Conservation (phyloP, 345 rosid species). For the Eucalyptus curtisii region DNA sequence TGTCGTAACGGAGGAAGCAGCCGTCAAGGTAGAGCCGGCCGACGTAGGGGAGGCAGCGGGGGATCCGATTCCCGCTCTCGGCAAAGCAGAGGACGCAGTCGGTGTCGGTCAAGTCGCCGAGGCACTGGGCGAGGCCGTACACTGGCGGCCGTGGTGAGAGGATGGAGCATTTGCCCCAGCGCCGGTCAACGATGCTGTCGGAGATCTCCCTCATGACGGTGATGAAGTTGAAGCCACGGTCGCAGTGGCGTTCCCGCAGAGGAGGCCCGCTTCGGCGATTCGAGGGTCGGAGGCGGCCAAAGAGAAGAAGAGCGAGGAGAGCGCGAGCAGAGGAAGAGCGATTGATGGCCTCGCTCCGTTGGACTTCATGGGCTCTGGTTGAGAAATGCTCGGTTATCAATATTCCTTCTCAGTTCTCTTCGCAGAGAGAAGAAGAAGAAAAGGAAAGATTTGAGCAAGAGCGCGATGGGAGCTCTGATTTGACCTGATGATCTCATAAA, state of each 20-base stretch:
- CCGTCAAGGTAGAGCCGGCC: constrained; percentile 45
- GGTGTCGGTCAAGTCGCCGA: constrained; percentile 17
- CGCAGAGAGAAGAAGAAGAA: not conserved
- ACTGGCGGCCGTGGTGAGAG: constrained; percentile 3
- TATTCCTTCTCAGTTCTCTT: not conserved
- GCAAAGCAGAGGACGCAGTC: constrained; percentile 29
- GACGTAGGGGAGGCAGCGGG: constrained; percentile 12
- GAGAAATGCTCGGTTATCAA: not conserved
- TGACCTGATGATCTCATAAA: not conserved
- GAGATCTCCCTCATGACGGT: constrained; percentile 2
- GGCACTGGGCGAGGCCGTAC: constrained; percentile 31
- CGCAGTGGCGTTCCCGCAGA: not conserved
- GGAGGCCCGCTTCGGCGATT: not conserved
- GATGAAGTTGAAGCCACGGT: not conserved
- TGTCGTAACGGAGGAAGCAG: constrained; percentile 56
- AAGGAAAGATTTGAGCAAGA: not conserved
- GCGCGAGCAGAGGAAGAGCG: not conserved
- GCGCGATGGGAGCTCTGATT: not conserved
- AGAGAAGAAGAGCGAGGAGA: not conserved
- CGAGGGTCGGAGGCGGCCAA: not conserved
- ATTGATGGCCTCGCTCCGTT: not conserved
- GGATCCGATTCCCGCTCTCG: constrained; percentile 3
- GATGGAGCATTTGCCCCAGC: constrained; percentile 1
- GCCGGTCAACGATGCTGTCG: not conserved
- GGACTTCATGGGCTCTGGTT: not conserved